Conservation (phyloP, 768 basidiomycete species). For the Hemileccinum impolitum region DNA sequence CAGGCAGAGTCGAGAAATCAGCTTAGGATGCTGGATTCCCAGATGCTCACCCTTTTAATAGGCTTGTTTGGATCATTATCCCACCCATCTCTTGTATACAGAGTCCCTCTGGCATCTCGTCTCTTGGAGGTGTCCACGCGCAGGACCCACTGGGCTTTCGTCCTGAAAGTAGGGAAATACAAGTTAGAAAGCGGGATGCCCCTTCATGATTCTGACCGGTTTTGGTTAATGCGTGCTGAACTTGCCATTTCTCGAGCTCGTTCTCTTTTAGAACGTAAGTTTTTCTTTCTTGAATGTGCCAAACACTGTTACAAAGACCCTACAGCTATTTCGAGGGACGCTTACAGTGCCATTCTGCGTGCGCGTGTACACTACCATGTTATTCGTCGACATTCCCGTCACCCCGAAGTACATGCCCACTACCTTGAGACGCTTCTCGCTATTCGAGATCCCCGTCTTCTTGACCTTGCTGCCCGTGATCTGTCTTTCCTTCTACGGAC, state of each 20-base stretch:
- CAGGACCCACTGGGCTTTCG: constrained; percentile 47
- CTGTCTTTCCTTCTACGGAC: constrained; percentile 35
- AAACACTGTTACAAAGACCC: constrained; percentile 5
- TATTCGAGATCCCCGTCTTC: constrained; percentile 23
- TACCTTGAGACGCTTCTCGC: constrained; percentile 43
- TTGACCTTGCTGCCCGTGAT: constrained; percentile 31
- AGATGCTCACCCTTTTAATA: constrained; percentile 42
- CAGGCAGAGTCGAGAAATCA: constrained; percentile 33
- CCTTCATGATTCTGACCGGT: constrained; percentile 47
- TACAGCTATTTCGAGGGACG: constrained; percentile 13
- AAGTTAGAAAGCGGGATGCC: constrained; percentile 37
- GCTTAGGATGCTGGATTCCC: constrained; percentile 33
- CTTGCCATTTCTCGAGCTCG: constrained; percentile 30
- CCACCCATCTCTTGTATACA: constrained; percentile 24
- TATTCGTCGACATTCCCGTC: constrained; percentile 36
- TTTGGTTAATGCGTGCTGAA: constrained; percentile 57
- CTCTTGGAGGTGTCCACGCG: constrained; percentile 17
- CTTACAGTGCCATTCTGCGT: constrained; percentile 20
- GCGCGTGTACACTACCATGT: constrained; percentile 41
- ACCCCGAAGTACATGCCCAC: constrained; percentile 44
- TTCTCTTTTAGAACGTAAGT: constrained; percentile 14
- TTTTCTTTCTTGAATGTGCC: background rate
- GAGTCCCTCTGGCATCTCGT: constrained; percentile 27
- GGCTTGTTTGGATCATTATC: constrained; percentile 51
- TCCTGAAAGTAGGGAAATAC: constrained; percentile 43